Conservation (phyloP, 2,329 filamentous ascomycete genomes). For the Ophiostoma himal-ulmi region DNA sequence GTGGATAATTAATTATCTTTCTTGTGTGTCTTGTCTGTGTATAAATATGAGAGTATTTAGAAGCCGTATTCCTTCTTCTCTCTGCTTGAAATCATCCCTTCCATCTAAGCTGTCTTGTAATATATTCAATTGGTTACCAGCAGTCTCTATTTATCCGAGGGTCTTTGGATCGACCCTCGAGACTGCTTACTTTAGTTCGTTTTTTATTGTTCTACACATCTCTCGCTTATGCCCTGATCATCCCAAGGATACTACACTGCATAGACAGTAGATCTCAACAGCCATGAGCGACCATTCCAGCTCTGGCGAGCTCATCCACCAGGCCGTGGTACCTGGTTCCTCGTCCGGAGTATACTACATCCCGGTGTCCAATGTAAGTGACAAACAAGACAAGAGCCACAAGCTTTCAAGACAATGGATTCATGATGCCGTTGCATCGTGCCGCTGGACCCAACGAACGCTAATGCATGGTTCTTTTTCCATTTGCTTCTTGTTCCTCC, state of each 20-base stretch:
- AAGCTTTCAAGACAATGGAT: background rate
- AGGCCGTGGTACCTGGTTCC: conserved; percentile 13
- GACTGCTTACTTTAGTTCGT: background rate
- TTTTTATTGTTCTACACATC: background rate
- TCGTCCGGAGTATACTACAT: conserved; percentile 21
- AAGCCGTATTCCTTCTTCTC: background rate
- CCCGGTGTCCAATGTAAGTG: conserved; percentile 22
- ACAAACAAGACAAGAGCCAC: background rate
- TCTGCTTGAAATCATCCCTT: background rate
- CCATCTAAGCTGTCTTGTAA: background rate
- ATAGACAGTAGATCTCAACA: background rate
- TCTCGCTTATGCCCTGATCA: background rate
- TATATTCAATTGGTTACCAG: background rate
- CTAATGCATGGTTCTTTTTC: conserved; percentile 5
- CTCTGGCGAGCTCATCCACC: conserved; percentile 8
- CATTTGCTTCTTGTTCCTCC: background rate
- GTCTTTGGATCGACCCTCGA: no score
- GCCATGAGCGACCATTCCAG: conserved; percentile 15
- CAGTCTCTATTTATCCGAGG: background rate
- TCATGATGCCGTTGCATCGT: background rate
- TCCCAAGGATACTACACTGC: background rate
- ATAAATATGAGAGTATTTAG: background rate
- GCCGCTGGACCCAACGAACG: background rate
- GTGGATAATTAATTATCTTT: background rate
- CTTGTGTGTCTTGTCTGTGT: background rate